Conservation (phyloP, 1,139 yeast species). For the Yamadazyma siamensis region DNA sequence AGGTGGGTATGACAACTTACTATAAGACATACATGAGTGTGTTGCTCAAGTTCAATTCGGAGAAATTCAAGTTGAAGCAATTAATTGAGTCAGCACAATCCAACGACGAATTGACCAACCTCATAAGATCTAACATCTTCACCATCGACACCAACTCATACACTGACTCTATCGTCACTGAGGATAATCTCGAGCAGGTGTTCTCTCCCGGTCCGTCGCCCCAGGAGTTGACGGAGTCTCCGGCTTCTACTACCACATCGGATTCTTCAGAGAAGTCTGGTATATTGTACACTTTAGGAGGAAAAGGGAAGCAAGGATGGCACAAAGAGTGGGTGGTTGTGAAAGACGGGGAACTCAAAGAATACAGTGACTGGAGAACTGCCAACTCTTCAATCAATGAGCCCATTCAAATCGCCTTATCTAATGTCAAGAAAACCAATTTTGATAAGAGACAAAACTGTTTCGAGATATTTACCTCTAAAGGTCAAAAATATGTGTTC, state of each 20-base stretch:
- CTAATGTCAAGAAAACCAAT: constrained; percentile 56
- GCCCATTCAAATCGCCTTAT: constrained; percentile 72
- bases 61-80: constrained; percentile 41
- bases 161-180: constrained; percentile 19
- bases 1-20: constrained; percentile 23
- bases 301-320: constrained; percentile 80
- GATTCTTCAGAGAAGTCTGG: constrained; percentile 36
- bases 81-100: constrained; percentile 40
- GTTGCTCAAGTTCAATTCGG: constrained; percentile 39
- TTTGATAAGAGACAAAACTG: constrained; percentile 54
- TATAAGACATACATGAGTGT: constrained; percentile 33
- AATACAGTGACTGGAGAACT: constrained; percentile 80
- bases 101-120: constrained; percentile 39
- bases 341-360: constrained; percentile 62
- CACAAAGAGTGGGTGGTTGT: constrained; percentile 88
- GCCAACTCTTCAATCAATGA: constrained; percentile 61
- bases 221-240: not conserved
- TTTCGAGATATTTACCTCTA: constrained; percentile 73
- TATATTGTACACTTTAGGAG: constrained; percentile 64
- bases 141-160: constrained; percentile 16
- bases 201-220: constrained; percentile 16
- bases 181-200: constrained; percentile 32
- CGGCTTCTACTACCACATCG: constrained; percentile 1
- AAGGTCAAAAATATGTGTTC: constrained; percentile 65
- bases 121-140: constrained; percentile 29